Percentiles rank a stretch among this genome's conserved stretches.
These are phyloP conservation scores for Lithospermum erythrorhizon DNA, from an alignment of 257 asterid genomes.

Conservation along the genomic window DNA sequence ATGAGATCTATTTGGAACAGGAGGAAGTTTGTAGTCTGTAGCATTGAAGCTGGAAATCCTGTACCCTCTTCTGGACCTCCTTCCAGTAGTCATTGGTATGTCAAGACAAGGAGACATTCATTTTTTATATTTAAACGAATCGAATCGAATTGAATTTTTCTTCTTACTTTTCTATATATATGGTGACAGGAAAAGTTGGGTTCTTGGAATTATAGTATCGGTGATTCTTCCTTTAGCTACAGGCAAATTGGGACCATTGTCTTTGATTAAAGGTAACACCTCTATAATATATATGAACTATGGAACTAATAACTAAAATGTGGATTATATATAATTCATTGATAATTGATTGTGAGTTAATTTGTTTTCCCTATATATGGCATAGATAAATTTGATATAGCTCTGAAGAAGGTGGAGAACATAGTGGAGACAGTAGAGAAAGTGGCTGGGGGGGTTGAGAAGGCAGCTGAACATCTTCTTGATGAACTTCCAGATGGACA, in stretches of 20 bases:
- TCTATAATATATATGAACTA: too few species aligned
- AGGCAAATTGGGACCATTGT: conserved; percentile 4
- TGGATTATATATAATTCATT: too few species aligned
- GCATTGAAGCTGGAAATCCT: conserved; percentile 3
- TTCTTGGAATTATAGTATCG: conserved; percentile 6
- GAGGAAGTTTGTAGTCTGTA: conserved; percentile 4
- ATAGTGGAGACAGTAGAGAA: conserved; percentile 7
- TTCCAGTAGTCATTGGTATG: not conserved
- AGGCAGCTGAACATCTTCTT: conserved; percentile 2
- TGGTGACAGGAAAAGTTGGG: conserved; percentile 10
- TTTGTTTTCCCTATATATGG: too few species aligned
- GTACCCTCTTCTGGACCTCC: conserved; percentile 1
- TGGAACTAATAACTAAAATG: too few species aligned
- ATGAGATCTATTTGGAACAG: not conserved
- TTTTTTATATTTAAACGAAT: not conserved
- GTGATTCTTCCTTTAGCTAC: conserved; percentile 5
- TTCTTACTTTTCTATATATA: not conserved
- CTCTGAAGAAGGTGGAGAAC: conserved; percentile 1
- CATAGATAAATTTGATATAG: not conserved
- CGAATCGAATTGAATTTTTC: too few species aligned
- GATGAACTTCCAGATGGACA: conserved; percentile 8
- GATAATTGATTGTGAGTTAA: too few species aligned
- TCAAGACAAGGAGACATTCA: not conserved
- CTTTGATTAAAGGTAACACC: conserved; percentile 3
- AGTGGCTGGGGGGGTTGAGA: conserved; percentile 6